Evolutionary conservation across 257 asterid species (phyloP), one percentile per base, ranked within the genome.

Genomic region (Prunella vulgaris): DNA sequence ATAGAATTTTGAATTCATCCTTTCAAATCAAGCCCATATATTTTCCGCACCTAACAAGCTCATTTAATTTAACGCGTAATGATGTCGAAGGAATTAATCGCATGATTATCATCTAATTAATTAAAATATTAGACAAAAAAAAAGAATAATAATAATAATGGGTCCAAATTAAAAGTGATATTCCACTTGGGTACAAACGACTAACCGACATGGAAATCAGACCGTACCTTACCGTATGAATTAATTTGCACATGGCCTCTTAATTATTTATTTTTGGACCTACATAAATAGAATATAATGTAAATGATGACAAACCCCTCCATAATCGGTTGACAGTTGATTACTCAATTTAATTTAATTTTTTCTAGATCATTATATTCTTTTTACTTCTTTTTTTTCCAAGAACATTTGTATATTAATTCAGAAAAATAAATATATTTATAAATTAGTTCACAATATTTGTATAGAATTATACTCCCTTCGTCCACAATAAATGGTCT

Each of bases 201-300:
- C 76, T 44, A 73, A 73, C 82, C 74, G 75, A 71, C 80, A 79
- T 42, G 24, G 21, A 52, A 70, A 72, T 61, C 61, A 20, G 81
- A 37, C 83, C 90, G 90, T 85, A 82, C 87, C 73, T 61, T 69
- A 69, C 83, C 90, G 87, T 85, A 85, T 77, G 5, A 57, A 70
- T 60, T 49, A 12, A 57, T 61, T 22, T 17, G 71, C 85, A 82
- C 87, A 81, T 80, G 89, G 63, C 44, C 49, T 42, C 74, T 67
- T 62, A 27, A 64, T 74, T 78, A 65, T 74, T 64, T 65, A 60
- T 54, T 62, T 38, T 15, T 12, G 35, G 22, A 65, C 63, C 56
- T 48, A 64, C 8, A 35, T 1, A 25, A 25, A 3, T 37, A 28
- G 9, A 53, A 24, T 20, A 14, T 4, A 2, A 1, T 2, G 2